phyloP scores from a whole-genome alignment of 306 rosid species.

The Trifolium fragiferum region DNA sequence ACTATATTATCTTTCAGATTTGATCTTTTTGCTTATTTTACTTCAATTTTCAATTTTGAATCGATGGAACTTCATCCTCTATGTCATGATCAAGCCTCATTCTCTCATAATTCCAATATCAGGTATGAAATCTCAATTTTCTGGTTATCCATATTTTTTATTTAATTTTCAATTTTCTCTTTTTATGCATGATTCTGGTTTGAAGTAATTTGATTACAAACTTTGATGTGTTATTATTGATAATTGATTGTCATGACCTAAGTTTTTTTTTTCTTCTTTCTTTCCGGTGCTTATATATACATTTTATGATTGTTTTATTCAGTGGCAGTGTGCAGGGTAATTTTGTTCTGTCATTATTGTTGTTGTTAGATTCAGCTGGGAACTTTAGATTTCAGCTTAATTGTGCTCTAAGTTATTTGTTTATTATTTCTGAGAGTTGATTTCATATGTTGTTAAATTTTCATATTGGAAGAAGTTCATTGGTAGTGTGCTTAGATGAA shows the following conservation, averaged over 20 bases:
- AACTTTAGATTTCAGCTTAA: conserved; percentile 4
- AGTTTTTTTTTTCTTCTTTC: no score
- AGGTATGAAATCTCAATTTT: conserved; percentile 46
- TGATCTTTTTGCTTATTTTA: not conserved
- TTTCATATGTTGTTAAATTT: conserved; percentile 14
- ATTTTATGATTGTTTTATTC: conserved; percentile 1
- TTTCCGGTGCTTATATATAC: not conserved
- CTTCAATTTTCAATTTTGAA: conserved; percentile 31
- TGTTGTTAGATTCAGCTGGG: conserved; percentile 25
- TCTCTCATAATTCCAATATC: conserved; percentile 39
- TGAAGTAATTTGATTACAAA: not conserved
- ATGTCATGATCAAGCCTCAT: conserved; percentile 37
- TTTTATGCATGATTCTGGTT: not conserved
- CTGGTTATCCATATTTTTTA: not conserved
- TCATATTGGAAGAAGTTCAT: conserved; percentile 22
- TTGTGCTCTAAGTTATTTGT: not conserved
- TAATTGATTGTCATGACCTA: not conserved
- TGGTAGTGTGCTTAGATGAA: no score
- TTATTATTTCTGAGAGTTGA: conserved; percentile 30
- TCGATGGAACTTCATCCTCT: conserved; percentile 26
- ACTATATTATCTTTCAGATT: no score
- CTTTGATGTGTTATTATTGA: conserved; percentile 5
- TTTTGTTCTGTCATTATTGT: not conserved
- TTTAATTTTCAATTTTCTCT: conserved; percentile 19
- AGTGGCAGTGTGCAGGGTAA: not conserved